Conservation (phyloP, 2,329 filamentous ascomycete genomes). For the Aureobasidium sp. region DNA sequence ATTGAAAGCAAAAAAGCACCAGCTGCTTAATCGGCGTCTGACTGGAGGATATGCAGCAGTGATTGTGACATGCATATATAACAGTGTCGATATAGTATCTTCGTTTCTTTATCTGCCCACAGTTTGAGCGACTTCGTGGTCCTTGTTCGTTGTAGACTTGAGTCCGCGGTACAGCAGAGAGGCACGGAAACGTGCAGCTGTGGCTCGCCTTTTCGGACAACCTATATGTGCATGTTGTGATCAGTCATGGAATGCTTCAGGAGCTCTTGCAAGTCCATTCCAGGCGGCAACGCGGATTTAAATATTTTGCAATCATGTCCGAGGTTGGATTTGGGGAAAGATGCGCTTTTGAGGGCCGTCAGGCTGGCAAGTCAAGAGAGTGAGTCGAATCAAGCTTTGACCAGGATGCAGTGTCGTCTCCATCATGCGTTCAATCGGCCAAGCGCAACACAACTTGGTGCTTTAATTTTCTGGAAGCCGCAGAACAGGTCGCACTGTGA, state of each 20-base stretch:
- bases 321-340: no score
- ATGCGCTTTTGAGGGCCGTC: neutral
- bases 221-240: neutral
- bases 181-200: neutral
- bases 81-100: no score
- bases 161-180: no score
- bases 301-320: neutral
- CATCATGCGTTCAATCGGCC: neutral
- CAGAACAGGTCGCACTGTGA: no score
- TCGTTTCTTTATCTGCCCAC: no score
- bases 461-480: no score
- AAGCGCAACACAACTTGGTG: no score
- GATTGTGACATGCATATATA: neutral
- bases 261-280: no score
- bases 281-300: neutral
- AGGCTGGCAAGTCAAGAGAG: neutral
- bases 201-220: neutral
- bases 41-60: neutral
- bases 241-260: neutral
- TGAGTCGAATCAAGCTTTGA: neutral
- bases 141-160: no score
- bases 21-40: neutral
- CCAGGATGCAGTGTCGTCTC: neutral
- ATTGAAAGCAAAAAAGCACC: neutral
- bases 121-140: no score